A percentile compares a stretch with the other conserved stretches of the same genome.
phyloP scores from a whole-genome alignment of 768 basidiomycete genomes.

The Tephrocybe sp. region DNA sequence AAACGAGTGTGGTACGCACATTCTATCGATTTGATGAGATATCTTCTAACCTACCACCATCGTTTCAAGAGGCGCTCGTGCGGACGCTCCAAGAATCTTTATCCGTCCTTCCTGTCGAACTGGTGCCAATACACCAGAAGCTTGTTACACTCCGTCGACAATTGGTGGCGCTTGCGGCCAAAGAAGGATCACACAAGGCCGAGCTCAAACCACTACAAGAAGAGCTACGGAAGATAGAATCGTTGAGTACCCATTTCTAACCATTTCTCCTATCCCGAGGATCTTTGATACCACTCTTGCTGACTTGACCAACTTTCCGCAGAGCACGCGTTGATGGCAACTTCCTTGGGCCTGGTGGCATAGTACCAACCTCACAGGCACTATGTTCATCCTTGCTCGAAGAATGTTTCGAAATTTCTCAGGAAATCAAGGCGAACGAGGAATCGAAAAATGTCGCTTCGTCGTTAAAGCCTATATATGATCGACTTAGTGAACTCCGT shows the following conservation, averaged over 20 bases:
- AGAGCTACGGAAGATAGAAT: slow-evolving; percentile 93
- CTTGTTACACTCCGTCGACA: slow-evolving; percentile 86
- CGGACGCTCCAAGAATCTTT: slow-evolving; percentile 79
- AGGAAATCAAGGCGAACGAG: slow-evolving; percentile 93
- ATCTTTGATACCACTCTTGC: slow-evolving; percentile 12
- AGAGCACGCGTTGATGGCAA: slow-evolving; percentile 95
- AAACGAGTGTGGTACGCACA: slow-evolving; percentile 82
- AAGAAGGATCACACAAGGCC: slow-evolving; percentile 78
- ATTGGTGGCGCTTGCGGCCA: slow-evolving; percentile 83
- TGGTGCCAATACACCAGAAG: slow-evolving; percentile 86
- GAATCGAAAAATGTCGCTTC: slow-evolving; percentile 85
- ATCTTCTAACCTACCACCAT: background rate
- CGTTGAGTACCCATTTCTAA: slow-evolving; percentile 64
- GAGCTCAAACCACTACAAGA: slow-evolving; percentile 90
- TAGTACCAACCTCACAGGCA: slow-evolving; percentile 88
- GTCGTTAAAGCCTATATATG: slow-evolving; percentile 88
- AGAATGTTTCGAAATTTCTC: slow-evolving; percentile 92
- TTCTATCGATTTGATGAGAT: background rate
- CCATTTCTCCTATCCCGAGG: slow-evolving; percentile 34
- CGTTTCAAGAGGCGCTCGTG: slow-evolving; percentile 67
- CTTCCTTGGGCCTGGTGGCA: slow-evolving; percentile 88
- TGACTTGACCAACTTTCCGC: slow-evolving; percentile 12
- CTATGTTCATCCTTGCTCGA: slow-evolving; percentile 90
- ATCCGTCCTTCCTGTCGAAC: slow-evolving; percentile 83
- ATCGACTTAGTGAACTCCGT: slow-evolving; percentile 83